Conservation (phyloP, 768 basidiomycete genomes). For the Termitomyces sp. region DNA sequence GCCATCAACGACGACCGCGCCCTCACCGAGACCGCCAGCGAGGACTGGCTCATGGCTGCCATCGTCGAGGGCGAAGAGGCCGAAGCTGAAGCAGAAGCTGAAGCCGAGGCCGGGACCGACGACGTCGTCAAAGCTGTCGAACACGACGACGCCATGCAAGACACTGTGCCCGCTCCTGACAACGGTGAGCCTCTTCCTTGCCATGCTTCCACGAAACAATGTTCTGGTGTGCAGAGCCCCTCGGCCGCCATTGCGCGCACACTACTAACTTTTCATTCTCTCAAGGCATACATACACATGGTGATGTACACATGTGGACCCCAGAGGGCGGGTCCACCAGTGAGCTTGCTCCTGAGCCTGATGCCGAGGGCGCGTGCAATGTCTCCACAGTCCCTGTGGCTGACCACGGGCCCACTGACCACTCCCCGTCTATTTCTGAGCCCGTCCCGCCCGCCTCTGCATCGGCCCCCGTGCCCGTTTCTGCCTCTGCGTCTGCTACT, state of each 20-base stretch:
- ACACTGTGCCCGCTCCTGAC: constrained; percentile 18
- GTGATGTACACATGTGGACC: not conserved
- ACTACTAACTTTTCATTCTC: constrained; percentile 49
- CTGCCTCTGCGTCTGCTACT: not conserved
- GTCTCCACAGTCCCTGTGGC: too few relatives aligned
- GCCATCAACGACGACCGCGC: constrained; percentile 47
- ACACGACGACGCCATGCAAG: constrained; percentile 25
- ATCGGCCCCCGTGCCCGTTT: constrained; percentile 2
- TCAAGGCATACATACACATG: constrained; percentile 44
- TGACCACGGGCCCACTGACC: too few relatives aligned
- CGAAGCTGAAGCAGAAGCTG: constrained; percentile 23
- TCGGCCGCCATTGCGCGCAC: constrained; percentile 47
- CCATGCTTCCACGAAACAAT: constrained; percentile 26
- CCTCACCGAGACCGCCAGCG: constrained; percentile 72
- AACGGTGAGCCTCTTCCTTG: constrained; percentile 46
- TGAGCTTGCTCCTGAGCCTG: not conserved
- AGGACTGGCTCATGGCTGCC: constrained; percentile 90
- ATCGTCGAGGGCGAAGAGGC: constrained; percentile 68
- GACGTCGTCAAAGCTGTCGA: constrained; percentile 21
- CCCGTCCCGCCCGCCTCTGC: not conserved
- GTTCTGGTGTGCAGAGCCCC: constrained; percentile 44
- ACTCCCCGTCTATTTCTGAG: too few relatives aligned
- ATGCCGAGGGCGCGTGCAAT: not conserved
- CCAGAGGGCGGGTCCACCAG: not conserved
- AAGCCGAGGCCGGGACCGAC: too few relatives aligned